These are phyloP conservation scores for Penicillium crustosum DNA, from an alignment of 2,329 filamentous ascomycete genomes.

Conservation along the genomic window DNA sequence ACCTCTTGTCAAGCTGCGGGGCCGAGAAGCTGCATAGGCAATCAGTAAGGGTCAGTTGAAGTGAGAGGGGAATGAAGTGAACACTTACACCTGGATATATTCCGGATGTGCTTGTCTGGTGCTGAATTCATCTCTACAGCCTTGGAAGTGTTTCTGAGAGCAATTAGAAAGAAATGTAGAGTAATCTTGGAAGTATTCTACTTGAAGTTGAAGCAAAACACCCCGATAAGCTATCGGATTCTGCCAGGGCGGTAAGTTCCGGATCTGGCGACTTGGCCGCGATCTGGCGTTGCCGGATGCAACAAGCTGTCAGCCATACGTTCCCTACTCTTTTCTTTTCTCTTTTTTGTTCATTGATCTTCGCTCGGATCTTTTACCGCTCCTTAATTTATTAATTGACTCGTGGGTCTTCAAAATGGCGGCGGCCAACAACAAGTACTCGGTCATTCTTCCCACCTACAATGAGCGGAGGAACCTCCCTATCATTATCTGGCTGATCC, in stretches of 20 bases:
- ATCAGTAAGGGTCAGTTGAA: constrained; percentile 16
- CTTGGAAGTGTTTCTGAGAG: background rate
- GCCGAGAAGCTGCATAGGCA: constrained; percentile 36
- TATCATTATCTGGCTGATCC: constrained; percentile 90
- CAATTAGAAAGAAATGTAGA: background rate
- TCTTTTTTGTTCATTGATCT: constrained; percentile 9
- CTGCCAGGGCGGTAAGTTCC: constrained; percentile 32
- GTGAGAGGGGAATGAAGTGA: background rate
- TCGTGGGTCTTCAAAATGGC: constrained; percentile 32
- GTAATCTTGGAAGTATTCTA: background rate
- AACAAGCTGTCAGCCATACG: constrained; percentile 29
- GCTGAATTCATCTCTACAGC: background rate
- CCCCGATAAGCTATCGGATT: constrained; percentile 29
- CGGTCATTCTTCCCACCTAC: constrained; percentile 95
- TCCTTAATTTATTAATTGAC: constrained; percentile 11
- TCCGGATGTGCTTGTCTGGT: constrained; percentile 33
- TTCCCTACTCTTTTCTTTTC: constrained; percentile 23
- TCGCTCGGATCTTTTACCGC: constrained; percentile 10
- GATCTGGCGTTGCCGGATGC: constrained; percentile 21
- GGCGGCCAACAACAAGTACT: constrained; percentile 71
- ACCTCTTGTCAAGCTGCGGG: constrained; percentile 64
- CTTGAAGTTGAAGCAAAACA: constrained; percentile 9
- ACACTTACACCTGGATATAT: constrained; percentile 40
- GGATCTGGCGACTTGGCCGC: constrained; percentile 32
- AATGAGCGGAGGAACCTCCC: constrained; percentile 97